Percentiles rank a stretch among this genome's conserved stretches.
Conservation (phyloP, 108 stramenopile genomes). For the Asterionellopsis glacialis region DNA sequence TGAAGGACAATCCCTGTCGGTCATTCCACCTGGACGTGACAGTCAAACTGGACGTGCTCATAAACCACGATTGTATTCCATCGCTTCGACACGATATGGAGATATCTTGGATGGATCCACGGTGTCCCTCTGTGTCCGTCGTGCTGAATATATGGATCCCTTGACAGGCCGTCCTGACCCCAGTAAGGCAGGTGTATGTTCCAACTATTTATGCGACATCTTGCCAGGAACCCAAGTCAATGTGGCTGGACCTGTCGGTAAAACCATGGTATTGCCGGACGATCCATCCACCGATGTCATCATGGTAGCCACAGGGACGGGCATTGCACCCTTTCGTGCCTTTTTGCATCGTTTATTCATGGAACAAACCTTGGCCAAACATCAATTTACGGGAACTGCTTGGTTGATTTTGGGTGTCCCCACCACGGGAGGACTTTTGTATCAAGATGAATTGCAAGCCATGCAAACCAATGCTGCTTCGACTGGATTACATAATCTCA, state of each 20-base stretch:
- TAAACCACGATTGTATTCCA: slow-evolving; percentile 83
- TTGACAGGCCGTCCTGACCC: slow-evolving; percentile 52
- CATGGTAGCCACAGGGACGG: slow-evolving; percentile 90
- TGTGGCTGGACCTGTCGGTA: slow-evolving; percentile 84
- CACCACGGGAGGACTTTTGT: slow-evolving; percentile 67
- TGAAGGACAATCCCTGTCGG: slow-evolving; percentile 80
- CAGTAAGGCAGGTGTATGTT: slow-evolving; percentile 72
- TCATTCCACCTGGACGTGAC: slow-evolving; percentile 74
- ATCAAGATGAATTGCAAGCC: slow-evolving; percentile 69
- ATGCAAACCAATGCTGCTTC: slow-evolving; percentile 49
- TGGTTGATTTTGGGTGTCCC: slow-evolving; percentile 85
- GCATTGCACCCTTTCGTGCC: slow-evolving; percentile 84
- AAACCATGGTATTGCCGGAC: slow-evolving; percentile 82
- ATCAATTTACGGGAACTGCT: slow-evolving; percentile 61
- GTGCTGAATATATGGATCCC: slow-evolving; percentile 77
- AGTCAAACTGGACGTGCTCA: slow-evolving; percentile 43
- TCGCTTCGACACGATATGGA: slow-evolving; percentile 84
- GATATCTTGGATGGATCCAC: slow-evolving; percentile 75
- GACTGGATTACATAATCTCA: slow-evolving; percentile 18
- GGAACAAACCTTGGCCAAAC: slow-evolving; percentile 80
- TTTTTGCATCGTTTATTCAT: slow-evolving; percentile 83
- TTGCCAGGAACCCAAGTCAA: slow-evolving; percentile 46
- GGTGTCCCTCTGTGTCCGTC: slow-evolving; percentile 80
- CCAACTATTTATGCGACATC: slow-evolving; percentile 67
- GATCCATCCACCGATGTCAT: slow-evolving; percentile 69